Evolutionary conservation across 768 basidiomycete genomes (phyloP).

Genomic region (Lactifluus volemus): DNA sequence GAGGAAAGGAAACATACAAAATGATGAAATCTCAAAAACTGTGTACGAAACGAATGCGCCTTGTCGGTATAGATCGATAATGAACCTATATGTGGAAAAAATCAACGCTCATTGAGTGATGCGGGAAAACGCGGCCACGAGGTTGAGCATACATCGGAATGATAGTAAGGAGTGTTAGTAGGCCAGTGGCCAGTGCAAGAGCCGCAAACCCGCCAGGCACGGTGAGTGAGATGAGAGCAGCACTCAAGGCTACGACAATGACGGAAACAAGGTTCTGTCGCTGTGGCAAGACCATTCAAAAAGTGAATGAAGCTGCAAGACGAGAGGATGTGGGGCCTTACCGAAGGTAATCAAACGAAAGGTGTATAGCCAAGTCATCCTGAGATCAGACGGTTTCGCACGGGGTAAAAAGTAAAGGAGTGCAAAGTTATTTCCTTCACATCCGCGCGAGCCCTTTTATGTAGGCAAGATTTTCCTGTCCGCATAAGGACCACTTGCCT

Average conservation of each 20-base stretch:
- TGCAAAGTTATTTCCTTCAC: background rate
- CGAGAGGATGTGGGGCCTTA: background rate
- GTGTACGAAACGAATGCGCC: conserved; percentile 35
- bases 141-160: conserved; percentile 23
- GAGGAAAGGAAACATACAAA: conserved; percentile 25
- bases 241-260: conserved; percentile 27
- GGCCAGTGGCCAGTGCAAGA: conserved; percentile 25
- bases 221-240: conserved; percentile 23
- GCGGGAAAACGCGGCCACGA: background rate
- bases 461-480: background rate
- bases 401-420: background rate
- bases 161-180: conserved; percentile 26
- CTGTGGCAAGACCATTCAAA: background rate
- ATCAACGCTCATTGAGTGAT: background rate
- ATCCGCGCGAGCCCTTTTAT: background rate
- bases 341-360: background rate
- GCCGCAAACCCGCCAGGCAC: conserved; percentile 18
- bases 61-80: conserved; percentile 28
- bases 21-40: conserved; percentile 30
- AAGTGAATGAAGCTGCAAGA: background rate
- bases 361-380: background rate
- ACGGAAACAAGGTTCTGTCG: conserved; percentile 23
- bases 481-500: background rate
- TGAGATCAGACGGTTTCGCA: background rate
- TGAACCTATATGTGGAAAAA: conserved; percentile 22